A percentile compares a stretch with the other conserved stretches of the same genome.
phyloP scores from a whole-genome alignment of 768 basidiomycete genomes.

The Mycena leptocephala region DNA sequence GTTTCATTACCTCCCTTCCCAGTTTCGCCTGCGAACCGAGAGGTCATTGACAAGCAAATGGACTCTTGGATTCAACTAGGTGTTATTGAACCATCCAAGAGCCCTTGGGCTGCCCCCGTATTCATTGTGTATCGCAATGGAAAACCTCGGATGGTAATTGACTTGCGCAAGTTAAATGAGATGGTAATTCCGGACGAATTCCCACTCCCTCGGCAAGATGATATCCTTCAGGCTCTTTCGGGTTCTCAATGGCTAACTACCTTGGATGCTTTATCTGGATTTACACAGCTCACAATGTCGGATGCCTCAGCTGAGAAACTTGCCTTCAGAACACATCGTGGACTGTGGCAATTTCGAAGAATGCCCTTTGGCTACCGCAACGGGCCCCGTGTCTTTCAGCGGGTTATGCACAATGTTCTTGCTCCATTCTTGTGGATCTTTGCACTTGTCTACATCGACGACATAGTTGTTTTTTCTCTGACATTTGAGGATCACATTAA shows the following conservation, averaged over 20 bases:
- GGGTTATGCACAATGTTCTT: slow-evolving; percentile 56
- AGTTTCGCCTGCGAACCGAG: slow-evolving; percentile 45
- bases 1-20: slow-evolving; percentile 45
- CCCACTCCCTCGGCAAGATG: slow-evolving; percentile 40
- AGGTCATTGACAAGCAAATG: slow-evolving; percentile 48
- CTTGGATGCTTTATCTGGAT: slow-evolving; percentile 56
- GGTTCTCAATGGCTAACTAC: slow-evolving; percentile 51
- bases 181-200: slow-evolving; percentile 41
- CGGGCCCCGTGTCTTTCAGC: slow-evolving; percentile 58
- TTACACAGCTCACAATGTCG: slow-evolving; percentile 54
- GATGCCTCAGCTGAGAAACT: slow-evolving; percentile 48
- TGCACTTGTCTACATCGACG: slow-evolving; percentile 59
- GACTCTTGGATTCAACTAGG: slow-evolving; percentile 49
- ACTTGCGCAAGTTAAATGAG: slow-evolving; percentile 46
- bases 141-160: slow-evolving; percentile 54
- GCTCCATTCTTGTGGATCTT: slow-evolving; percentile 57
- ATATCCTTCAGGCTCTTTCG: slow-evolving; percentile 47
- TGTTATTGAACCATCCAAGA: slow-evolving; percentile 57
- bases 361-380: slow-evolving; percentile 59
- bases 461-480: slow-evolving; percentile 54
- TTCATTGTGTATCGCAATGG: slow-evolving; percentile 54
- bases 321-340: slow-evolving; percentile 56
- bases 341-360: slow-evolving; percentile 57
- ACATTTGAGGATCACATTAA: slow-evolving; percentile 46
- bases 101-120: slow-evolving; percentile 53